Percentiles rank a stretch among this genome's conserved stretches.
phyloP scores from a whole-genome alignment of 257 asterid species.

The Marsdenia floribunda region DNA sequence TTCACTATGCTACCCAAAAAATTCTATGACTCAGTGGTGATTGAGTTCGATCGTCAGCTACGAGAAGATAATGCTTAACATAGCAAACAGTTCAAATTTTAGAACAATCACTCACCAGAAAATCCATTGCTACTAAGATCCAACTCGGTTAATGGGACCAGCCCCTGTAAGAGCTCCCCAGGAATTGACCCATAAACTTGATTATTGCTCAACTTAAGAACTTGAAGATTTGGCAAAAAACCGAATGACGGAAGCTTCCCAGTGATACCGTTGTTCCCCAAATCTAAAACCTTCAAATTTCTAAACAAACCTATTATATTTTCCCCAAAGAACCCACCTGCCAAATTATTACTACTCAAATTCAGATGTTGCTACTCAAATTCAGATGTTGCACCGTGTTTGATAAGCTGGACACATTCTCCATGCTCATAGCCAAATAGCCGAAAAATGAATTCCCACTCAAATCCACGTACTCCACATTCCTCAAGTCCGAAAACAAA shows the following conservation, averaged over 20 bases:
- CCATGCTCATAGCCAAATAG: conserved; percentile 41
- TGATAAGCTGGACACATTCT: conserved; percentile 61
- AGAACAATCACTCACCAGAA: conserved; percentile 47
- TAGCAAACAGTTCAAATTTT: not conserved
- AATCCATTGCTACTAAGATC: conserved; percentile 78
- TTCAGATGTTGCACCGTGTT: conserved; percentile 53
- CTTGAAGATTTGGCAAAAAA: conserved; percentile 50
- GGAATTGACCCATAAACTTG: conserved; percentile 61
- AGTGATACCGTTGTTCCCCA: conserved; percentile 49
- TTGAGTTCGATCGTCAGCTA: conserved; percentile 29
- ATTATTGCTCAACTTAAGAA: conserved; percentile 57
- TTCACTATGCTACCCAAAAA: conserved; percentile 70
- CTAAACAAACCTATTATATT: conserved; percentile 51
- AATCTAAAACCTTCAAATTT: conserved; percentile 63
- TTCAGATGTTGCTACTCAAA: too few relatives aligned
- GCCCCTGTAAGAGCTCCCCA: conserved; percentile 56
- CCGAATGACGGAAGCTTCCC: conserved; percentile 63
- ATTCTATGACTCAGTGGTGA: conserved; percentile 45
- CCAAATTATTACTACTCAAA: conserved; percentile 59
- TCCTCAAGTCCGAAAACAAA: conserved; percentile 55
- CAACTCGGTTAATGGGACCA: conserved; percentile 54
- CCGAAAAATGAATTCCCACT: conserved; percentile 60
- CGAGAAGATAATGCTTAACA: not conserved
- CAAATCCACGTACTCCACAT: conserved; percentile 68
- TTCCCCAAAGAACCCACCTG: conserved; percentile 49